Evolutionary conservation across 345 rosid species (phyloP).

Genomic region (Hibiscus tridactylites): DNA sequence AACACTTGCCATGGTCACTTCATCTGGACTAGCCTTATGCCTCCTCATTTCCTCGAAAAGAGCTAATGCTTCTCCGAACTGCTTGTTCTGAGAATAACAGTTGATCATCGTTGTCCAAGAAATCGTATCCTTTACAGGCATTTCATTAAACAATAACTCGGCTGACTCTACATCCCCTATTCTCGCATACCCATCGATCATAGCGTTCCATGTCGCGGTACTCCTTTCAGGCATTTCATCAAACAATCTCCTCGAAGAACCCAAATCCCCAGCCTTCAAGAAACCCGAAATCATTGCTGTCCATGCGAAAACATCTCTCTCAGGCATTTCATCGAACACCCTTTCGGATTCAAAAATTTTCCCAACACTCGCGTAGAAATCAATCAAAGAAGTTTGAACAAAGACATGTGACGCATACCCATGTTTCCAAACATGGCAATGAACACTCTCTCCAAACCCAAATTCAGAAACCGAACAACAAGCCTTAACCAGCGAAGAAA

Average conservation of each 20-base stretch:
- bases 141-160: conserved; percentile 45
- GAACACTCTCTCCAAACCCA: conserved; percentile 36
- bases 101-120: conserved; percentile 83
- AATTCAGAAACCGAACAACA: conserved; percentile 24
- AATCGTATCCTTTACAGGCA: conserved; percentile 50
- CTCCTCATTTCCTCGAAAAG: conserved; percentile 49
- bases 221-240: conserved; percentile 50
- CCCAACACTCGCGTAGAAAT: conserved; percentile 41
- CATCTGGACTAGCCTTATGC: conserved; percentile 47
- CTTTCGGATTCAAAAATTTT: conserved; percentile 32
- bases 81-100: conserved; percentile 54
- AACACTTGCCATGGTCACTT: conserved; percentile 58
- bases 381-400: conserved; percentile 63
- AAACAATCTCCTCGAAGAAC: conserved; percentile 39
- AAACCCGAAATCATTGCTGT: conserved; percentile 46
- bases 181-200: conserved; percentile 68
- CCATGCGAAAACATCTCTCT: conserved; percentile 55
- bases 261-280: conserved; percentile 31
- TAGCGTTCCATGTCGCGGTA: conserved; percentile 51
- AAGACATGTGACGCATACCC: conserved; percentile 51
- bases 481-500: conserved; percentile 59
- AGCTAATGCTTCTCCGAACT: conserved; percentile 48
- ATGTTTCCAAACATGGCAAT: conserved; percentile 41
- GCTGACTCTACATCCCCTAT: conserved; percentile 38
- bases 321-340: conserved; percentile 74